phyloP scores from a whole-genome alignment of 2,329 filamentous ascomycete genomes.

The Coniella vitis region DNA sequence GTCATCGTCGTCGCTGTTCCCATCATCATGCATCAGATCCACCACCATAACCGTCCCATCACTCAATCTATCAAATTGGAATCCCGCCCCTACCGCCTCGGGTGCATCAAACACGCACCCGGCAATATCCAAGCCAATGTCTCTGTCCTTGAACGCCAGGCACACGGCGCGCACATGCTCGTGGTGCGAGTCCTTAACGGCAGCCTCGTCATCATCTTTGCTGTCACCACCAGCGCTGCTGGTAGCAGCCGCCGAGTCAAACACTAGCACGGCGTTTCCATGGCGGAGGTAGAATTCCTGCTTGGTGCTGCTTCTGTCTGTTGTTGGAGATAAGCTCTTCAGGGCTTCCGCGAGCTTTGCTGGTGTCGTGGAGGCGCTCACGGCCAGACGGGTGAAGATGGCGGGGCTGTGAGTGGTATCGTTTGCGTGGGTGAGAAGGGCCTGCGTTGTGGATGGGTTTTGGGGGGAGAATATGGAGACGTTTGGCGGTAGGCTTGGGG shows the following conservation, averaged over 20 bases:
- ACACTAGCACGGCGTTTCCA: conserved; percentile 17
- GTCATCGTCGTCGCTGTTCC: conserved; percentile 17
- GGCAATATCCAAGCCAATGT: conserved; percentile 19
- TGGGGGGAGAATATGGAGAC: conserved; percentile 19
- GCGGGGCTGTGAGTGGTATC: conserved; percentile 5
- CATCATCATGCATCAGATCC: conserved; percentile 18
- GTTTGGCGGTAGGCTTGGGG: conserved; percentile 17
- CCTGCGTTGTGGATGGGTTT: conserved; percentile 4
- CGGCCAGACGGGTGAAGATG: conserved; percentile 19
- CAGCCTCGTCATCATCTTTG: conserved; percentile 3
- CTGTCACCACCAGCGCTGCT: background rate
- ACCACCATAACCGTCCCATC: conserved; percentile 19
- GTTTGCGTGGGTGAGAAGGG: conserved; percentile 7
- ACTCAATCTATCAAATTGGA: conserved; percentile 19
- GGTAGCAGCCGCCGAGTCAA: conserved; percentile 9
- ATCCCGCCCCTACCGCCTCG: conserved; percentile 17
- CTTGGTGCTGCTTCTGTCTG: background rate
- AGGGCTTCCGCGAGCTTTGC: conserved; percentile 12
- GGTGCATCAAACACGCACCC: conserved; percentile 19
- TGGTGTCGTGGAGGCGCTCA: conserved; percentile 15
- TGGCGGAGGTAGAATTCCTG: conserved; percentile 18
- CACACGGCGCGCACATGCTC: conserved; percentile 20
- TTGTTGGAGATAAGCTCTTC: background rate
- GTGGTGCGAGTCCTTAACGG: conserved; percentile 18
- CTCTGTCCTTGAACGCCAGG: conserved; percentile 19